Percentiles rank a stretch among this genome's conserved stretches.
Conservation (phyloP, 148 eudicot genomes). For the Chenopodium formosanum region DNA sequence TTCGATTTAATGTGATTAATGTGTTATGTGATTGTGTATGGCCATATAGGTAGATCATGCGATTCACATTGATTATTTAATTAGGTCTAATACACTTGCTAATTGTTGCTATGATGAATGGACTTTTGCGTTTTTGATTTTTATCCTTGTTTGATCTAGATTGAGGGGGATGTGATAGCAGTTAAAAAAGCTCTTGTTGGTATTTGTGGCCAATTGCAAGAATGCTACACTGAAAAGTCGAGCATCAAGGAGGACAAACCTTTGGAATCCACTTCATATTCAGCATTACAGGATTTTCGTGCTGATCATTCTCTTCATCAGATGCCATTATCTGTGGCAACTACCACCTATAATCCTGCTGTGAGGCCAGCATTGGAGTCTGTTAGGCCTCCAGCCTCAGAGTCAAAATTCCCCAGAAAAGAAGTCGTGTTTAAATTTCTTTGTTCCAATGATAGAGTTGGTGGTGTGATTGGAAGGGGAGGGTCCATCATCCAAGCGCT, state of each 20-base stretch:
- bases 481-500: conserved; percentile 63
- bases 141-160: conserved; percentile 31
- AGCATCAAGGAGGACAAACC: conserved; percentile 37
- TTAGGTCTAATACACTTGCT: too few species aligned
- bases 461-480: conserved; percentile 75
- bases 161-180: conserved; percentile 63
- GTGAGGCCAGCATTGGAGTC: conserved; percentile 31
- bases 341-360: conserved; percentile 36
- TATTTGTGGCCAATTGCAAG: conserved; percentile 66
- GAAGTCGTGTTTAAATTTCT: conserved; percentile 61
- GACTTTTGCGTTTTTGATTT: background rate
- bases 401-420: conserved; percentile 34
- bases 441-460: conserved; percentile 55
- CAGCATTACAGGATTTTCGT: conserved; percentile 28
- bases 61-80: too few species aligned
- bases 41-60: too few species aligned
- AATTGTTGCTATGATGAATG: background rate
- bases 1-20: too few species aligned
- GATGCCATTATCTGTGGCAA: conserved; percentile 30
- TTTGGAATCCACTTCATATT: conserved; percentile 31
- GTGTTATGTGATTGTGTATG: too few species aligned
- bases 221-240: conserved; percentile 31
- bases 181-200: conserved; percentile 71
- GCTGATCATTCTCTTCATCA: conserved; percentile 36
- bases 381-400: conserved; percentile 27